These are phyloP conservation scores for Fusarium sp. DNA, from an alignment of 2,329 filamentous ascomycete genomes.

Conservation along the genomic window DNA sequence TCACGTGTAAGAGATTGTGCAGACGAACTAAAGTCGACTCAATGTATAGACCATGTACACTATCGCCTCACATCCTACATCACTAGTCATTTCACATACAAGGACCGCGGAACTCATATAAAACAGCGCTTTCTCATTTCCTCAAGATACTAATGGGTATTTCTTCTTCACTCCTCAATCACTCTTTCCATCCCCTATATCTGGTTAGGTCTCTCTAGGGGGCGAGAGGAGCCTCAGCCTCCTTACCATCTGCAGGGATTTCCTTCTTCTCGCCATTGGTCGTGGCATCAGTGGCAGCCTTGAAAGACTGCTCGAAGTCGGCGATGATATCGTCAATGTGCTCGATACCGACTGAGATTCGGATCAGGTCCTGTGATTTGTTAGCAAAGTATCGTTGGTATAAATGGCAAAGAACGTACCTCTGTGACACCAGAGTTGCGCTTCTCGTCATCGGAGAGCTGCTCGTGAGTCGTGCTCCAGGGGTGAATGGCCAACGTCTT, in stretches of 20 bases:
- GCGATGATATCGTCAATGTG: slow-evolving; percentile 98
- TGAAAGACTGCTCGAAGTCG: slow-evolving; percentile 93
- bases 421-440: slow-evolving; percentile 84
- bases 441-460: slow-evolving; percentile 86
- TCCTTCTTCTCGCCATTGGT: slow-evolving; percentile 49
- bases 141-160: slow-evolving; percentile 29
- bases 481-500: slow-evolving; percentile 97
- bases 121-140: slow-evolving; percentile 10
- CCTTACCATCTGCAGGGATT: slow-evolving; percentile 49
- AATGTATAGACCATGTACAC: background rate
- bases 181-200: background rate
- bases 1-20: background rate
- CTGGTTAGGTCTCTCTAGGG: slow-evolving; percentile 18
- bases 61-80: background rate
- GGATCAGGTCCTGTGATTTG: slow-evolving; percentile 78
- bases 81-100: background rate
- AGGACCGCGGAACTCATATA: background rate
- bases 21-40: background rate
- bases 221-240: slow-evolving; percentile 53
- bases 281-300: slow-evolving; percentile 65
- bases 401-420: slow-evolving; percentile 55
- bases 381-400: background rate
- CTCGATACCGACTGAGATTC: slow-evolving; percentile 94
- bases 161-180: slow-evolving; percentile 24
- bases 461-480: slow-evolving; percentile 95